phyloP scores from a whole-genome alignment of 352 stramenopile species.

The Phytophthora melonis region DNA sequence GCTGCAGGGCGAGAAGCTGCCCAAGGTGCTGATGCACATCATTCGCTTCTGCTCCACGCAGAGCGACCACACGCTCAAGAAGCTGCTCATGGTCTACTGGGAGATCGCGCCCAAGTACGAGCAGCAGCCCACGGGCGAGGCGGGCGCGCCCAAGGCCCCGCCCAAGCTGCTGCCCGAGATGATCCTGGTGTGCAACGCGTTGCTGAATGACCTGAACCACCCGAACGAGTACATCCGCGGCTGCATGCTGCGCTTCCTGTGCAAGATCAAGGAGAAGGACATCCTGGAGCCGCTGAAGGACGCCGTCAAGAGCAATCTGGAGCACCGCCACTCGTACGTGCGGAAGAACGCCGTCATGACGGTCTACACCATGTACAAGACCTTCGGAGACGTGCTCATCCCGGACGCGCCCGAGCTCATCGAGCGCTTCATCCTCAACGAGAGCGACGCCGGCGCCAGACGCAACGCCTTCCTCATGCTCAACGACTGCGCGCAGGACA shows the following conservation, averaged over 20 bases:
- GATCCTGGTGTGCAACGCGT: slow-evolving; percentile 99
- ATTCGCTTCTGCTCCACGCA: slow-evolving; percentile 99
- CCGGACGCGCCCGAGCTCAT: slow-evolving; percentile 99
- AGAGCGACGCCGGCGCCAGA: slow-evolving; percentile 95
- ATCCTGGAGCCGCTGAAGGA: slow-evolving; percentile 91
- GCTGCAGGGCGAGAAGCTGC: slow-evolving; percentile 98
- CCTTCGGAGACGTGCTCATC: slow-evolving; percentile 94
- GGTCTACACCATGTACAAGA: slow-evolving; percentile 98
- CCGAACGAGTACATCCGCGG: slow-evolving; percentile 99
- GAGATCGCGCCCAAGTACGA: slow-evolving; percentile 99
- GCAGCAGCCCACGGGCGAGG: slow-evolving; percentile 50
- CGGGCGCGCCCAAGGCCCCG: slow-evolving; percentile 44
- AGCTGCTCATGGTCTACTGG: slow-evolving; percentile 99
- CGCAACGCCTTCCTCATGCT: slow-evolving; percentile 99
- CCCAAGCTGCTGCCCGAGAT: slow-evolving; percentile 99
- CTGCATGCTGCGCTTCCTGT: slow-evolving; percentile 99
- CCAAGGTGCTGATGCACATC: slow-evolving; percentile 99
- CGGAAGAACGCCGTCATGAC: slow-evolving; percentile 98
- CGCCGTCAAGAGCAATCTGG: slow-evolving; percentile 96
- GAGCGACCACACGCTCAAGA: slow-evolving; percentile 99
- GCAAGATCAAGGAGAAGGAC: slow-evolving; percentile 99
- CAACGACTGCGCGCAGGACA: slow-evolving; percentile 98
- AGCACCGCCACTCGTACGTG: slow-evolving; percentile 99
- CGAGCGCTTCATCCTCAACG: slow-evolving; percentile 93
- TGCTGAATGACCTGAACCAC: slow-evolving; percentile 99